These are phyloP conservation scores for Rhododendron mucronatum DNA, from an alignment of 148 eudicot species.

Conservation along the genomic window DNA sequence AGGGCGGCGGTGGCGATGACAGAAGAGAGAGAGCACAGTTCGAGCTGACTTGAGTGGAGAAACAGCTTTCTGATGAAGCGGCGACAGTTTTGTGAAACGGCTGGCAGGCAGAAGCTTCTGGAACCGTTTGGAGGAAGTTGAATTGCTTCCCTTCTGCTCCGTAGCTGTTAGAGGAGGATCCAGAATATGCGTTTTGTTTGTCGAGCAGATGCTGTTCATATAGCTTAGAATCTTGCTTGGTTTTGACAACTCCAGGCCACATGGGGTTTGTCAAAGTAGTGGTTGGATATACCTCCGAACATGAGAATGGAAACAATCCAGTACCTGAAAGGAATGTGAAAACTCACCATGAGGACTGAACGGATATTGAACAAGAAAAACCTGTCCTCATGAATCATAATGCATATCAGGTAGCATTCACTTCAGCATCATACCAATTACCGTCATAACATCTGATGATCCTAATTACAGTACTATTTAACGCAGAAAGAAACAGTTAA, in stretches of 20 bases:
- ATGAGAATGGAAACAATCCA: constrained; percentile 15
- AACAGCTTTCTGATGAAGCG: constrained; percentile 12
- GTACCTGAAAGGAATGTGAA: constrained; percentile 8
- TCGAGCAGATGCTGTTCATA: constrained; percentile 8
- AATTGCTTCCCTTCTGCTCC: constrained; percentile 7
- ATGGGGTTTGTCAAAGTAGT: constrained; percentile 14
- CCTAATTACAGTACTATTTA: neutral
- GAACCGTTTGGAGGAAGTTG: constrained; percentile 17
- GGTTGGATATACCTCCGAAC: constrained; percentile 14
- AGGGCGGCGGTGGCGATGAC: constrained; percentile 16
- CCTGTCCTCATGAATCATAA: neutral
- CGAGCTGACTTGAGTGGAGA: constrained; percentile 18
- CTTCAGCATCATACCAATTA: neutral
- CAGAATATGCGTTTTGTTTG: constrained; percentile 13
- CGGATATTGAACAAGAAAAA: neutral
- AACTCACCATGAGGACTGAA: neutral
- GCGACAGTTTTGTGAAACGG: constrained; percentile 8
- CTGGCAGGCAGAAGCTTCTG: constrained; percentile 13
- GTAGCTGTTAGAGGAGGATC: constrained; percentile 17
- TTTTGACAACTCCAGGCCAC: constrained; percentile 19
- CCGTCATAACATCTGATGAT: neutral
- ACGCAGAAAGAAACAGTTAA: neutral
- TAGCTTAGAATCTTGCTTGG: constrained; percentile 10
- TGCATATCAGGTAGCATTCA: neutral
- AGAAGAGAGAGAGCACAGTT: constrained; percentile 35